phyloP scores from a whole-genome alignment of 2,329 filamentous ascomycete genomes.

The Monosporascus sp. region DNA sequence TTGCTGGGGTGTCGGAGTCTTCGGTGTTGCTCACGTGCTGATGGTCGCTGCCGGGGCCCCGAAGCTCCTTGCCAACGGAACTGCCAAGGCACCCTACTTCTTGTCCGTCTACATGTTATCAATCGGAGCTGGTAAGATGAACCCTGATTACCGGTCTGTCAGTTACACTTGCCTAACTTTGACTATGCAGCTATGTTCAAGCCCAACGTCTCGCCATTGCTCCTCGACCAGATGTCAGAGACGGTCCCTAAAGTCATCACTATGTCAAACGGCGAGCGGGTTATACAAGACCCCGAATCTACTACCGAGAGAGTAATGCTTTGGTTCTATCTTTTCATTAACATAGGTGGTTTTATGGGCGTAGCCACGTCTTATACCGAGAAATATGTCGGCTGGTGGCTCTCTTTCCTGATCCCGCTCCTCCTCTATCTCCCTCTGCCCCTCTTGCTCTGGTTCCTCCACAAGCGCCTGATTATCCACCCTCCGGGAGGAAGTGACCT shows the following conservation, averaged over 20 bases:
- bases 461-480: slow-evolving; percentile 36
- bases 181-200: slow-evolving; percentile 51
- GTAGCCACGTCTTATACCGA: slow-evolving; percentile 48
- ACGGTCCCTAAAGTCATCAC: slow-evolving; percentile 49
- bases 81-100: slow-evolving; percentile 46
- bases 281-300: slow-evolving; percentile 63
- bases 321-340: slow-evolving; percentile 54
- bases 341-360: slow-evolving; percentile 47
- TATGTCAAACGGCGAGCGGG: slow-evolving; percentile 51
- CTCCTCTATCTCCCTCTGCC: slow-evolving; percentile 40
- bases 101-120: slow-evolving; percentile 45
- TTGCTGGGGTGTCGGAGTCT: slow-evolving; percentile 60
- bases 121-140: slow-evolving; percentile 56
- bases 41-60: slow-evolving; percentile 55
- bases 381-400: slow-evolving; percentile 45
- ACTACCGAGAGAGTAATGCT: slow-evolving; percentile 63
- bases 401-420: slow-evolving; percentile 38
- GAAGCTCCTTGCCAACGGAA: slow-evolving; percentile 36
- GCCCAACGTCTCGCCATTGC: slow-evolving; percentile 62
- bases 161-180: slow-evolving; percentile 1
- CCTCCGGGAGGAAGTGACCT: slow-evolving; percentile 41
- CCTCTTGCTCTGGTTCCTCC: slow-evolving; percentile 35
- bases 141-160: neutral
- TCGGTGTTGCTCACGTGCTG: slow-evolving; percentile 63
- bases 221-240: slow-evolving; percentile 60